Evolutionary conservation across 2,329 filamentous ascomycete genomes (phyloP).

Genomic region (Leptosphaerulina australis): DNA sequence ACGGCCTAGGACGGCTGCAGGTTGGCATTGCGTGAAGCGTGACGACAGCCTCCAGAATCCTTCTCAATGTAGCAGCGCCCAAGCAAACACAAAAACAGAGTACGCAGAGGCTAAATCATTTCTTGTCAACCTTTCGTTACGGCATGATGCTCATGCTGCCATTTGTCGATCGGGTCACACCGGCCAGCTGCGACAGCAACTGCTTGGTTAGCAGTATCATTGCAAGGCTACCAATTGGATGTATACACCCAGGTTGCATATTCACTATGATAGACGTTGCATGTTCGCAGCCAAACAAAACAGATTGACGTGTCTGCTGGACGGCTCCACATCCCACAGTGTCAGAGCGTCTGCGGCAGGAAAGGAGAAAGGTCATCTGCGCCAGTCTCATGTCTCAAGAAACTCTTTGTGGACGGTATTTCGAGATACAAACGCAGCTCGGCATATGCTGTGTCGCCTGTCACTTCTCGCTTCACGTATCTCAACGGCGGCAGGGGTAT

Average conservation of each 20-base stretch:
- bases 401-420: conserved; percentile 17
- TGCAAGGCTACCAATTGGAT: conserved; percentile 5
- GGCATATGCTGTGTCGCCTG: conserved; percentile 37
- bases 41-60: conserved; percentile 16
- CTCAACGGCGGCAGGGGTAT: conserved; percentile 37
- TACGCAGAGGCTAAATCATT: conserved; percentile 9
- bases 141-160: neutral
- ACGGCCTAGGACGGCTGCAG: conserved; percentile 19
- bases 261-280: conserved; percentile 13
- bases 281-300: conserved; percentile 17
- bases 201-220: conserved; percentile 2
- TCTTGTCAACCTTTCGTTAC: neutral
- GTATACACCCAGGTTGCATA: conserved; percentile 9
- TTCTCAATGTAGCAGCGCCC: conserved; percentile 5
- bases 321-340: conserved; percentile 21
- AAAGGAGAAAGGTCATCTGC: conserved; percentile 28
- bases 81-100: conserved; percentile 15
- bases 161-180: conserved; percentile 1
- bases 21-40: conserved; percentile 25
- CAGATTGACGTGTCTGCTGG: conserved; percentile 16
- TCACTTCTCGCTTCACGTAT: conserved; percentile 36
- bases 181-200: neutral
- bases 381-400: conserved; percentile 18
- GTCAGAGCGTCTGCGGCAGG: conserved; percentile 15
- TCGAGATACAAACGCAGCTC: conserved; percentile 29